Evolutionary conservation across 2,329 filamentous ascomycete genomes (phyloP), one percentile per base, ranked within the genome.

Genomic region (Colletotrichum sublineola): DNA sequence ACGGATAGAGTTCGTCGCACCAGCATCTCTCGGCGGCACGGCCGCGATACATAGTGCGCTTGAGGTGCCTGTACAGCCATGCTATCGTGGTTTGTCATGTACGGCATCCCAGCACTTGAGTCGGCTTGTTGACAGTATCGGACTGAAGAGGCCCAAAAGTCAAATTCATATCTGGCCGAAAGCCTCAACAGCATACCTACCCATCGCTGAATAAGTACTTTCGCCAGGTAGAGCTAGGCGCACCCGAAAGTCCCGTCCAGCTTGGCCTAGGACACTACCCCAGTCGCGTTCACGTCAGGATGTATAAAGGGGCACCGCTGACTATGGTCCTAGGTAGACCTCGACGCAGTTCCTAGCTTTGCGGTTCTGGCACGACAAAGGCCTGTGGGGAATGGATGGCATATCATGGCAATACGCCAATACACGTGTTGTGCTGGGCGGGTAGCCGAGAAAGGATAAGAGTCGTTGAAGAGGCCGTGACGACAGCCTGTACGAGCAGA

Each of bases 1-100:
- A 63, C 38, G n/a, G 58, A 63, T 68, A 58, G 15, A 38, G 68
- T 63, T 68, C 57, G 64, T 58, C 58, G 64, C 57, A 68, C 58
- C 20, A 62, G 42, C 42, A 24, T 31, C 4, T 31, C 36, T 52
- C 15, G 44, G 55, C 31, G 33, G n/a, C n/a, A 24, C 14, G 55
- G n/a, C 55, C 15, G 38, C 7, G 33, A 40, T 20, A 24, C 24
- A 1, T 24, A 24, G 24, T 38, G 15, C 36, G 55, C 7, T 40
- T 5, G 15, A 24, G 14, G n/a, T 8, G 31, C 4, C 55, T 24
- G 36, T 57, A 24, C 31, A 36, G 18, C 15, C 52, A n/a, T 55
- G 31, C 14, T 29, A 8, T 33, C 52, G 31, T 33, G 31, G 52
- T 31, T 33, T 29, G 24, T 15, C 29, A 20, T 55, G 11, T 7